Conservation (phyloP, 1,284 basidiomycete species). For the Ganoderma leucocontextum region DNA sequence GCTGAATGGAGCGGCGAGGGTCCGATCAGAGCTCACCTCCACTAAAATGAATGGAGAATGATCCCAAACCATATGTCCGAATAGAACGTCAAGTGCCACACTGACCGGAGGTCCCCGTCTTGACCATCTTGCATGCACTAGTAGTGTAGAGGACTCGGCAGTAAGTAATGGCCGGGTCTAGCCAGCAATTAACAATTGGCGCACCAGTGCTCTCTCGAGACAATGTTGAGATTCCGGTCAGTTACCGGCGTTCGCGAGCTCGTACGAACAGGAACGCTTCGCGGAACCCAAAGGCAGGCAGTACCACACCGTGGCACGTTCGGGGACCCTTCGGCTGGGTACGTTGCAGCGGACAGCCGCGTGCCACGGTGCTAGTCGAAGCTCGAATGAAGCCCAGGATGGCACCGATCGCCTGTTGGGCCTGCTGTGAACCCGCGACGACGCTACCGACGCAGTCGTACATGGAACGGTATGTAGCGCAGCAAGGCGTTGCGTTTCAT, state of each 20-base stretch:
- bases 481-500: conserved; percentile 1
- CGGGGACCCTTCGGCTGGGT: background rate
- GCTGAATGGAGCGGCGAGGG: background rate
- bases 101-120: background rate
- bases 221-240: background rate
- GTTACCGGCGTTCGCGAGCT: background rate
- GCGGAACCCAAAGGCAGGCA: background rate
- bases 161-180: background rate
- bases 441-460: background rate
- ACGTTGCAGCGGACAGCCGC: background rate
- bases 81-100: background rate
- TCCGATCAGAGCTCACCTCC: background rate
- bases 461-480: background rate
- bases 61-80: background rate
- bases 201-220: background rate
- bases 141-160: background rate
- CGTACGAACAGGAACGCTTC: background rate
- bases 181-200: background rate
- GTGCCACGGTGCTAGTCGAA: background rate
- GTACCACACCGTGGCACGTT: background rate
- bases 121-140: background rate
- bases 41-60: background rate
- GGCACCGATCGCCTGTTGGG: background rate
- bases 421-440: background rate
- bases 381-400: background rate